phyloP scores from a whole-genome alignment of 2,329 filamentous ascomycete genomes.

The Alternaria longipes region DNA sequence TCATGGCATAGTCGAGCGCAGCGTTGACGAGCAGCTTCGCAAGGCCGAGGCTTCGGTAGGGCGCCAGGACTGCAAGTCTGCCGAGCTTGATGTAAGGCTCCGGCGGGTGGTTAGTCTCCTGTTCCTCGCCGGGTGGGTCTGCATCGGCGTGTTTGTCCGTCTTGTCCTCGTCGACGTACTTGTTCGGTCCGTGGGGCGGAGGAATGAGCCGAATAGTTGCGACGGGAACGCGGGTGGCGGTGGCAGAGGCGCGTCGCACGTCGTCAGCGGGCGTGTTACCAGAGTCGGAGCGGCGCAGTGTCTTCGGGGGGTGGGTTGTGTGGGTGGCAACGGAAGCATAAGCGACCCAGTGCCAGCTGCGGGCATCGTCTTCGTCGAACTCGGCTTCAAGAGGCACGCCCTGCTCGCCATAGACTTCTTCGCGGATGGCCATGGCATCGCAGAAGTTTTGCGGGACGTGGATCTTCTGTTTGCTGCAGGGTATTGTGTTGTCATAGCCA shows the following conservation, averaged over 20 bases:
- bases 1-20: slow-evolving; percentile 72
- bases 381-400: slow-evolving; percentile 71
- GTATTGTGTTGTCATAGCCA: slow-evolving; percentile 49
- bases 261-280: slow-evolving; percentile 52
- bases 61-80: slow-evolving; percentile 73
- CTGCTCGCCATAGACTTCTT: slow-evolving; percentile 68
- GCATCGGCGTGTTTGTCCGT: slow-evolving; percentile 43
- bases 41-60: slow-evolving; percentile 72
- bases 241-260: slow-evolving; percentile 46
- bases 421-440: slow-evolving; percentile 67
- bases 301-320: slow-evolving; percentile 41
- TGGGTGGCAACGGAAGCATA: slow-evolving; percentile 71
- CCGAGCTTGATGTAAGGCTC: slow-evolving; percentile 87
- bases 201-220: slow-evolving; percentile 84
- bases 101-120: slow-evolving; percentile 62
- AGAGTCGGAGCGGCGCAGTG: slow-evolving; percentile 53
- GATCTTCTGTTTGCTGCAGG: slow-evolving; percentile 44
- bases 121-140: slow-evolving; percentile 29
- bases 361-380: slow-evolving; percentile 79
- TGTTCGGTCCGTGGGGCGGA: slow-evolving; percentile 78
- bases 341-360: slow-evolving; percentile 87
- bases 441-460: slow-evolving; percentile 56
- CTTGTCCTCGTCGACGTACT: slow-evolving; percentile 39
- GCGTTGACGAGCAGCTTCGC: slow-evolving; percentile 72
- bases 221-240: slow-evolving; percentile 64